Conservation (phyloP, 140 eudicot species). For the Bidens hawaiensis region DNA sequence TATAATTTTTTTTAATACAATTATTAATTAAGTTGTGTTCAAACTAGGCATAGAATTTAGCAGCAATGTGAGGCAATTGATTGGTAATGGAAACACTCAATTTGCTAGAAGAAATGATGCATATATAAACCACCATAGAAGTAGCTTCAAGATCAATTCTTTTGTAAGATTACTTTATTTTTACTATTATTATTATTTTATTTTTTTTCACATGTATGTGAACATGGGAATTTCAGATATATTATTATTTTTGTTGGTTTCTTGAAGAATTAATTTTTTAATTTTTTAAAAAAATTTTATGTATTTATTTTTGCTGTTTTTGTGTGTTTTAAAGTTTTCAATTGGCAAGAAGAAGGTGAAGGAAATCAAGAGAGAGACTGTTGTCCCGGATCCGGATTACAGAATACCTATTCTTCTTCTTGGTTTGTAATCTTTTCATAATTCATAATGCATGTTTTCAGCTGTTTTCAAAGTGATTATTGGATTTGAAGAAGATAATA, state of each 20-base stretch:
- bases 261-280: neutral
- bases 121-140: conserved; percentile 16
- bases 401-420: conserved; percentile 84
- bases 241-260: conserved; percentile 1
- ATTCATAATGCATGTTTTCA: neutral
- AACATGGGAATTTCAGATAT: neutral
- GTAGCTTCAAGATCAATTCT: conserved; percentile 42
- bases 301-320: neutral
- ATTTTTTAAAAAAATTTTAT: neutral
- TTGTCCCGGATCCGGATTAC: conserved; percentile 87
- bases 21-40: too few species aligned
- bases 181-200: too few species aligned
- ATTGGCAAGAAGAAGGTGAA: conserved; percentile 61
- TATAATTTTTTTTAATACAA: too few species aligned
- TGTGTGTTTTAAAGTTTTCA: conserved; percentile 22
- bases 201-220: conserved; percentile 1
- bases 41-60: conserved; percentile 37
- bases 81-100: conserved; percentile 14
- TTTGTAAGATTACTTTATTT: conserved; percentile 29
- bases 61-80: conserved; percentile 31
- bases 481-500: neutral
- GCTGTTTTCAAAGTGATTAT: neutral
- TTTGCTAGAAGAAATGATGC: conserved; percentile 25
- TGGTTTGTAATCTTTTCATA: conserved; percentile 42
- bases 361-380: conserved; percentile 42